Evolutionary conservation across 768 basidiomycete species (phyloP), one percentile per base, ranked within the genome.

Genomic region (Lactarius indigo): DNA sequence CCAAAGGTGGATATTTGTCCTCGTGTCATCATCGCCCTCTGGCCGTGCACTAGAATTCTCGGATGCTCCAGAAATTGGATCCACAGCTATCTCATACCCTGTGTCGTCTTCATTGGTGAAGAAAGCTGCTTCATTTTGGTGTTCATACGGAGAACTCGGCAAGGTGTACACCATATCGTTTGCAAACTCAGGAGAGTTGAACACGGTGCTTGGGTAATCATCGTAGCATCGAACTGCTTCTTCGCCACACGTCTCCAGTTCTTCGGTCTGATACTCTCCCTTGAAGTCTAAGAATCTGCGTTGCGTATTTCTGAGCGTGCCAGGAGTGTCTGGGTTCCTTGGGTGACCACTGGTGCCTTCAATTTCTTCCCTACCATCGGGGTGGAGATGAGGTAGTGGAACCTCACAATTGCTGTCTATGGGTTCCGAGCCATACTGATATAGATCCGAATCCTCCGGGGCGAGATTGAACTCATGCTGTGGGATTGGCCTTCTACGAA

Each of bases 1-100:
- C 66, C 66, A 68, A 26, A 64, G 65, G 50, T 23, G 65, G 50
- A 63, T 63, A 23, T 26, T 58, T 57, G 44, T 41, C 44, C 1
- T 57, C 37, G 37, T 41, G 42, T 54, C 30, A 3, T 31, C 47
- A 2, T 63, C 61, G 9, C 20, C 28, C 28, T 66, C 65, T 20
- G n/a, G 35, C 23, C 17, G 33, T n/a, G 13, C 9, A 12, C 50
- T 63, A 47, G 47, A 58, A 30, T 63, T 50, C 13, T 57, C 41
- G 23, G 47, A 42, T 58, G 23, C n/a, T 13, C 41, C 56, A 18
- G 61, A 52, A 12, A n/a, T 39, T 28, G 57, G 54, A 33, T 54
- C 61, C 28, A 50, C 20, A 28, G 9, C 42, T n/a, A 23, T 42
- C 31, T 42, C 61, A 20, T 63, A 15, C n/a, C 10, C 23, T 5